Evolutionary conservation across 257 asterid genomes (phyloP), one percentile per base, ranked within the genome.

Genomic region (Catharanthus roseus): DNA sequence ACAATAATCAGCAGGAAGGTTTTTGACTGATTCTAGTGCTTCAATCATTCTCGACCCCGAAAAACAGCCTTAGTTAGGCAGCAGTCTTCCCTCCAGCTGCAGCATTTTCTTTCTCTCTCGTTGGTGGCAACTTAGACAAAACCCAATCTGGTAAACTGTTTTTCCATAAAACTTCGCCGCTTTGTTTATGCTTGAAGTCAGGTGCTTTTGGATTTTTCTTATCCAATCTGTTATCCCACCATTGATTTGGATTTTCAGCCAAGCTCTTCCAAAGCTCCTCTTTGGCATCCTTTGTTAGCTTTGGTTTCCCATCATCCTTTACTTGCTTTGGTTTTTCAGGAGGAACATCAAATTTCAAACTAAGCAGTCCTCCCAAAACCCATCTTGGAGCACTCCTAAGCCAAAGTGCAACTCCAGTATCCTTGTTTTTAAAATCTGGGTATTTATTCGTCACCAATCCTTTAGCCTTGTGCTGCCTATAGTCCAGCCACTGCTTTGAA

Each of bases 371-470:
- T 16, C 79, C 81, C 58, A 85, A 69, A 23, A 83, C 80, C 95
- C 91, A 91, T 28, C 68, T 36, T 1, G 97, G 99, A 38, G 90
- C 90, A 5, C 23, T 61, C 54, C 31, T 45, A 21, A 93, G 42
- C 97, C 99, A 93, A 45, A 91, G 82, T 0, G 89, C 1, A 60
- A 76, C 80, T 26, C 80, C 81, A n/a, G 72, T 80, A 69, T 44
- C 86, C 80, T 85, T 88, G 63, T 82, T 86, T 86, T 91, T 91
- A 74, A 91, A 93, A 82, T 93, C 97, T 0, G 99, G 97, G 68
- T 72, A 62, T 7, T 81, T 88, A 21, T 73, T 83, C 72, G 79
- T 81, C 63, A 88, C 87, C 83, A 79, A 69, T 38, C 96, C 91
- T 19, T 81, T 71, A 38, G 78, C 28, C 81, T 91, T 93, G 68